Conservation (phyloP, 306 rosid genomes). For the Acacia confusa region DNA sequence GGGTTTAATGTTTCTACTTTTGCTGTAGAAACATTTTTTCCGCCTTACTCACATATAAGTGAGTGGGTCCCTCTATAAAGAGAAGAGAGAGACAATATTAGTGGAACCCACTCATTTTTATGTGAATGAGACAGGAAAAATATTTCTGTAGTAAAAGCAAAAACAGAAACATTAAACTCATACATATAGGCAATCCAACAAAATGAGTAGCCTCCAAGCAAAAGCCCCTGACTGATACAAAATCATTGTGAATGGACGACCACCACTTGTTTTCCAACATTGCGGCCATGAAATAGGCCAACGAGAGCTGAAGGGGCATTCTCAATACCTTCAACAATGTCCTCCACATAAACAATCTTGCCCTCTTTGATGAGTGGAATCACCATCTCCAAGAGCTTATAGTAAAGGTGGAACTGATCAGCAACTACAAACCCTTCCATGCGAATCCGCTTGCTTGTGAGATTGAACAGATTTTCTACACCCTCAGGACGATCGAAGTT, state of each 20-base stretch:
- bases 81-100: too few relatives aligned
- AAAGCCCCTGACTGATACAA: neutral
- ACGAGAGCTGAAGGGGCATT: constrained; percentile 50
- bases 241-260: constrained; percentile 26
- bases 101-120: too few relatives aligned
- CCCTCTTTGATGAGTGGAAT: constrained; percentile 39
- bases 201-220: neutral
- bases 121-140: too few relatives aligned
- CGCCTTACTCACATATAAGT: too few relatives aligned
- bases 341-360: constrained; percentile 37
- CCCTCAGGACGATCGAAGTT: constrained; percentile 36
- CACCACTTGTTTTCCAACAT: constrained; percentile 54
- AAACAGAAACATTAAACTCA: too few relatives aligned
- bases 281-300: constrained; percentile 49
- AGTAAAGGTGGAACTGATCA: constrained; percentile 41
- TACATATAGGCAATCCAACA: neutral
- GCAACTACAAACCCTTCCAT: constrained; percentile 49
- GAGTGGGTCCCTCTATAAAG: too few relatives aligned
- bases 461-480: constrained; percentile 40
- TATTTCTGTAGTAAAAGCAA: too few relatives aligned
- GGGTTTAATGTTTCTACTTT: too few relatives aligned
- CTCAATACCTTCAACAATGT: constrained; percentile 44
- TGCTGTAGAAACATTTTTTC: too few relatives aligned
- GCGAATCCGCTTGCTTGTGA: constrained; percentile 39
- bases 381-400: constrained; percentile 45